Evolutionary conservation across 495 filamentous ascomycete genomes (phyloP), one percentile per base, ranked within the genome.

Genomic region (Penicillium robsamsonii): DNA sequence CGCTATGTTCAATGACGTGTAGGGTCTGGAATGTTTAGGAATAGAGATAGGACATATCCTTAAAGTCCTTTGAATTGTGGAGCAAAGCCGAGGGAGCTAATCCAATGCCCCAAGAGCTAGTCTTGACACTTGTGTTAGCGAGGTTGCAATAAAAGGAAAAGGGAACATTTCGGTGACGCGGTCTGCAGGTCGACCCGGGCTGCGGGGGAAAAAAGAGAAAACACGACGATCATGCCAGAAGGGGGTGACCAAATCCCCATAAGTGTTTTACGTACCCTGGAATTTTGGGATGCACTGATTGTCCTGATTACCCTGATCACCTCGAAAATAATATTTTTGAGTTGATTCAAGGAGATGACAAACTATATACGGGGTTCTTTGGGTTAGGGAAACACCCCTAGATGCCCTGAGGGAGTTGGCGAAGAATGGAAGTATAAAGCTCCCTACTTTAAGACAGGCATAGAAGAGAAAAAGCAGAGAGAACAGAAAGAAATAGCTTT

Each of bases 221-320:
- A 52, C 50, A 60, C 52, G 63, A 67, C 54, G 61, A 61, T 65
- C 62, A 72, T 70, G 71, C 64, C 66, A 64, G 68, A 53, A 65
- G 30, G 2, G 33, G 17, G 17, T 22, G 22, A 20, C 27, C 27
- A 50, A 38, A 56, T 44, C 29, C 6, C 20, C 31, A 53, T 56
- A 43, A 52, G 45, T 58, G 35, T 40, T 53, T 63, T 54, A 67
- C 64, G 53, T 64, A 64, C 64, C 58, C 52, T 61, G 42, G 58
- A 51, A 61, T 53, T 47, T 59, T 40, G 50, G 45, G 56, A 59
- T 56, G 52, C 52, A 46, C 37, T 50, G 38, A 54, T 46, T 56
- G 52, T 49, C 46, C 37, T 54, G 37, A 54, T 46, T 31, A 10
- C 8, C 25, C 25, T 27, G 25, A 27, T 27, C 25, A 27, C 25